Evolutionary conservation across 2,329 filamentous ascomycete genomes (phyloP).

Genomic region (Neonectria faginata): DNA sequence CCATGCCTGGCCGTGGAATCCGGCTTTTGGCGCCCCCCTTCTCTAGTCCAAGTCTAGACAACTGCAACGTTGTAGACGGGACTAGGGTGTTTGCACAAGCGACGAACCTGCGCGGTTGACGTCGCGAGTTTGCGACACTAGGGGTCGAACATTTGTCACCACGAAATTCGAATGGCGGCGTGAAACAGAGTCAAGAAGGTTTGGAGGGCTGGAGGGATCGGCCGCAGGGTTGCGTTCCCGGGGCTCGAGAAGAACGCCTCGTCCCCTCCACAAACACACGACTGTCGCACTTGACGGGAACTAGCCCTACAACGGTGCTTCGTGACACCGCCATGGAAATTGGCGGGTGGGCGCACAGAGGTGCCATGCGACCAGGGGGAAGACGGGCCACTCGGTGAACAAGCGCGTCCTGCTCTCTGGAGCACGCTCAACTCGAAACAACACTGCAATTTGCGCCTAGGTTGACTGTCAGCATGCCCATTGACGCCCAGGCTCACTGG

Average conservation of each 20-base stretch:
- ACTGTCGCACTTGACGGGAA: constrained; percentile 28
- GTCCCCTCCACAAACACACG: constrained; percentile 19
- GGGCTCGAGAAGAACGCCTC: constrained; percentile 21
- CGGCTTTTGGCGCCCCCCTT: background rate
- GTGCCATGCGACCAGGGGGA: constrained; percentile 17
- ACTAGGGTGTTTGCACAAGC: constrained; percentile 3
- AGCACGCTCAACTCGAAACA: constrained; percentile 26
- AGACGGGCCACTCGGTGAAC: constrained; percentile 24
- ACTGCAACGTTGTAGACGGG: background rate
- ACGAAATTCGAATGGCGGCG: background rate
- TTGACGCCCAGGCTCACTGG: constrained; percentile 5
- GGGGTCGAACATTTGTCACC: constrained; percentile 3
- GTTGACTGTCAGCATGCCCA: constrained; percentile 17
- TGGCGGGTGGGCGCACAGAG: constrained; percentile 20
- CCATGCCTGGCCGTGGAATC: constrained; percentile 5
- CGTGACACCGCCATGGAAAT: constrained; percentile 22
- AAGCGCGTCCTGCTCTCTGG: constrained; percentile 13
- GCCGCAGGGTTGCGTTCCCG: constrained; percentile 21
- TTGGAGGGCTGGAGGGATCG: constrained; percentile 19
- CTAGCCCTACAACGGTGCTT: constrained; percentile 16
- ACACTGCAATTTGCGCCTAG: constrained; percentile 30
- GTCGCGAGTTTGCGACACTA: constrained; percentile 10
- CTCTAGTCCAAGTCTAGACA: constrained; percentile 7
- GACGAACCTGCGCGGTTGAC: background rate
- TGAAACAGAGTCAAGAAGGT: background rate